Percentiles rank a stretch among this genome's conserved stretches.
phyloP scores from a whole-genome alignment of 2,329 filamentous ascomycete genomes.

The Exophiala bonariae region DNA sequence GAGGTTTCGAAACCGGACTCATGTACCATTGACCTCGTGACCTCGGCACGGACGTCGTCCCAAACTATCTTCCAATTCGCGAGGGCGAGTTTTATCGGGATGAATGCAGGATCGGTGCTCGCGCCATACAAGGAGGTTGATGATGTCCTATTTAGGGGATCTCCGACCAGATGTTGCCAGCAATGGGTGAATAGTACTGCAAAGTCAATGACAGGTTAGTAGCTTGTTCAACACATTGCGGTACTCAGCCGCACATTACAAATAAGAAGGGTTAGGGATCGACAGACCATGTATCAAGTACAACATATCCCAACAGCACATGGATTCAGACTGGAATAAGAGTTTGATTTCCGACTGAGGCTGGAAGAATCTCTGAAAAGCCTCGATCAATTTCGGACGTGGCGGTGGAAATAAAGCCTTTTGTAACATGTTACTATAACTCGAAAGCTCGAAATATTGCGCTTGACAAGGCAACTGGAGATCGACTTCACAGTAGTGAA shows the following conservation, averaged over 20 bases:
- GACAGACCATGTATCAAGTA: constrained; percentile 42
- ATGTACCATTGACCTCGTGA: constrained; percentile 36
- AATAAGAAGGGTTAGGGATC: not conserved
- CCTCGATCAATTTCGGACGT: constrained; percentile 39
- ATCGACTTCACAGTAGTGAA: constrained; percentile 42
- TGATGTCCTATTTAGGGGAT: constrained; percentile 29
- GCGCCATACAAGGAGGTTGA: constrained; percentile 8
- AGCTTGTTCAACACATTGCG: not conserved
- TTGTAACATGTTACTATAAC: constrained; percentile 37
- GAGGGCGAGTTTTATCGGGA: constrained; percentile 38
- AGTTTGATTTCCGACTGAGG: constrained; percentile 10
- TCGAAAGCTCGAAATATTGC: constrained; percentile 38
- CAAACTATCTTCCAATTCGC: constrained; percentile 42
- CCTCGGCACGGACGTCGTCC: constrained; percentile 33
- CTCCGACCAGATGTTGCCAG: constrained; percentile 41
- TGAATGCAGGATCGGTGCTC: constrained; percentile 4
- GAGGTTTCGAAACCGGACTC: constrained; percentile 38
- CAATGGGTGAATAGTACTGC: constrained; percentile 42
- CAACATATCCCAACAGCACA: constrained; percentile 43
- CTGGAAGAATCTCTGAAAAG: constrained; percentile 41
- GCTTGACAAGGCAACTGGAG: constrained; percentile 45
- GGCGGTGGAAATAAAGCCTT: constrained; percentile 27
- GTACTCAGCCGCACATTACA: no score
- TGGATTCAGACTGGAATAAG: constrained; percentile 15
- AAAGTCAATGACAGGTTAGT: constrained; percentile 12